Percentiles rank a stretch among this genome's conserved stretches.
phyloP scores from a whole-genome alignment of 2,329 filamentous ascomycete genomes.

The Monilinia vaccinii-corymbosi region DNA sequence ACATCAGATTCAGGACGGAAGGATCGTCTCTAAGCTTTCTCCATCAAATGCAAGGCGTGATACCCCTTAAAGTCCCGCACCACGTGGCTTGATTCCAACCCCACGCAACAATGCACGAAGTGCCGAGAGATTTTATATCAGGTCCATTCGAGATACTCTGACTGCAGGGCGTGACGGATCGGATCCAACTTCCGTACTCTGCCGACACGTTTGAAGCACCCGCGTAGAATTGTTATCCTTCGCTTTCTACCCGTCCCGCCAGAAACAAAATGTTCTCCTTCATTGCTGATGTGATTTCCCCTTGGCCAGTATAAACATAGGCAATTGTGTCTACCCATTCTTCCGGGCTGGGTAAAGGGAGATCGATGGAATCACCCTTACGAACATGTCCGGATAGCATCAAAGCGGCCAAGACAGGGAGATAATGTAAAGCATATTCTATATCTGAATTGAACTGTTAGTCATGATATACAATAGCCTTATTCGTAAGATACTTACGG shows the following conservation, averaged over 20 bases:
- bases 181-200: constrained; percentile 2
- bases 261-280: constrained; percentile 46
- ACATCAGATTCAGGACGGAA: neutral
- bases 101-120: constrained; percentile 2
- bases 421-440: constrained; percentile 37
- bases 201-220: neutral
- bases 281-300: constrained; percentile 37
- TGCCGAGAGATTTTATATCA: neutral
- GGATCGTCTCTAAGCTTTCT: neutral
- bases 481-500: constrained; percentile 32
- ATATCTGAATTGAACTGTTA: constrained; percentile 33
- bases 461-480: neutral
- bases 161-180: neutral
- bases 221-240: constrained; percentile 3
- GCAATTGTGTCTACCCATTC: constrained; percentile 47
- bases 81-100: neutral
- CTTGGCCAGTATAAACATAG: constrained; percentile 45
- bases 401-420: constrained; percentile 46
- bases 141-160: neutral
- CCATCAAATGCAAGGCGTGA: constrained; percentile 1
- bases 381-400: constrained; percentile 45
- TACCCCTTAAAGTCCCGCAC: neutral
- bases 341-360: constrained; percentile 48
- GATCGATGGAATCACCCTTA: constrained; percentile 44
- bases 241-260: constrained; percentile 34